Evolutionary conservation across 108 stramenopile species (phyloP).

Genomic region (Chaetoceros muelleri): DNA sequence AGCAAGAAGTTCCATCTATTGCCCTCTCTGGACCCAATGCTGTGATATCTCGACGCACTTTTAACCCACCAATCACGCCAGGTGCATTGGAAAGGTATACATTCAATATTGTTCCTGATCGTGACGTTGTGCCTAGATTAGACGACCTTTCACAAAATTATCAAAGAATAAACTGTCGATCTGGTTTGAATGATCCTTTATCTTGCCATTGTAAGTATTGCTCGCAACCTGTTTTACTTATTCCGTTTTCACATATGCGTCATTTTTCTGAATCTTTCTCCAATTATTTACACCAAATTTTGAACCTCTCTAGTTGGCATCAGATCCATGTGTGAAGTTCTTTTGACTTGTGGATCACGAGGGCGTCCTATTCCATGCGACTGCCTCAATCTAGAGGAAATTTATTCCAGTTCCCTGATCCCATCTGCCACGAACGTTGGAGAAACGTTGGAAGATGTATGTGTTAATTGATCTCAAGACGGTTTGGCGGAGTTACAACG

Average conservation of each 20-base stretch:
- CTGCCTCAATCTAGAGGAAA: constrained; percentile 17
- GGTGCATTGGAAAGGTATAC: constrained; percentile 45
- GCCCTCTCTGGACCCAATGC: constrained; percentile 69
- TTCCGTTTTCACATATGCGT: too few species aligned
- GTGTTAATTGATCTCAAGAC: too few species aligned
- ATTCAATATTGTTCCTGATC: constrained; percentile 75
- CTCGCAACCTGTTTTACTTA: too few species aligned
- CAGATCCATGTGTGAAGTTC: constrained; percentile 52
- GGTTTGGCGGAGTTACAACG: too few species aligned
- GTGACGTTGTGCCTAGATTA: constrained; percentile 60
- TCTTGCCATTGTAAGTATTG: constrained; percentile 69
- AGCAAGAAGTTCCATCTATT: constrained; percentile 44
- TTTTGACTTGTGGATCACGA: constrained; percentile 46
- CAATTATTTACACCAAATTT: too few species aligned
- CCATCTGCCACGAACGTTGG: too few species aligned
- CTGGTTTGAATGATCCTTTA: constrained; percentile 23
- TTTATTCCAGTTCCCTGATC: too few species aligned
- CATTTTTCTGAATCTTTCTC: too few species aligned
- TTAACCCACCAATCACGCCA: constrained; percentile 44
- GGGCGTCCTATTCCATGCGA: constrained; percentile 50
- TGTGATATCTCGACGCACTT: constrained; percentile 35
- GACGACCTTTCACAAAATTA: constrained; percentile 43
- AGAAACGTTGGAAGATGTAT: too few species aligned
- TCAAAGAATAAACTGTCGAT: constrained; percentile 56
- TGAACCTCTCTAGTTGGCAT: too few species aligned